phyloP scores from a whole-genome alignment of 2,329 filamentous ascomycete genomes.

The Hymenoscyphus fraxineus region DNA sequence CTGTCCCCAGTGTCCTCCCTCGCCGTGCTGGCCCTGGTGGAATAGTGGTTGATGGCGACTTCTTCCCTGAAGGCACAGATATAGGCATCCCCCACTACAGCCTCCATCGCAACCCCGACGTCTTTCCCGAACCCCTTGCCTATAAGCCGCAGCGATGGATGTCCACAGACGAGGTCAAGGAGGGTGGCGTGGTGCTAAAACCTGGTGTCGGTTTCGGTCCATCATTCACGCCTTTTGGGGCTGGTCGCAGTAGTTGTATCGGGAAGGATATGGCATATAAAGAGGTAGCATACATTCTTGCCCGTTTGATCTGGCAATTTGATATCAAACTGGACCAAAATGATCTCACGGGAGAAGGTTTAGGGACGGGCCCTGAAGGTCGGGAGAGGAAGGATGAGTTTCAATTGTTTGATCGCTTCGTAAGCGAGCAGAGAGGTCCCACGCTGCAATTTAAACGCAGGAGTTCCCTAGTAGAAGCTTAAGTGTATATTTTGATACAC shows the following conservation, averaged over 20 bases:
- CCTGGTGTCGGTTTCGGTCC: slow-evolving; percentile 10
- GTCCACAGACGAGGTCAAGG: background rate
- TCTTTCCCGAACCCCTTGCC: slow-evolving; percentile 36
- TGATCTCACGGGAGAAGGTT: slow-evolving; percentile 1
- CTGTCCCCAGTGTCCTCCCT: slow-evolving; percentile 41
- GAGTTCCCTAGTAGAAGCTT: no score
- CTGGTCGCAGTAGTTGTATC: slow-evolving; percentile 11
- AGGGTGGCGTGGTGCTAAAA: slow-evolving; percentile 11
- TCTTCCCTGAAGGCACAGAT: slow-evolving; percentile 31
- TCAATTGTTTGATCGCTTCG: background rate
- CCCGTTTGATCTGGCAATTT: slow-evolving; percentile 4
- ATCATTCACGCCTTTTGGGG: slow-evolving; percentile 13
- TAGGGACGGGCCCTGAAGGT: background rate
- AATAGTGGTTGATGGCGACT: slow-evolving; percentile 24
- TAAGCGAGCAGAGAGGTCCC: background rate
- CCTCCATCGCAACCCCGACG: slow-evolving; percentile 24
- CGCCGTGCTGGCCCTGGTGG: slow-evolving; percentile 38
- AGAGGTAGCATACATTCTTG: slow-evolving; percentile 14
- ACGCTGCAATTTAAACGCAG: background rate
- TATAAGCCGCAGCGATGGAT: slow-evolving; percentile 20
- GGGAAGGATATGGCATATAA: slow-evolving; percentile 15
- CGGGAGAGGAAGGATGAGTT: slow-evolving; percentile 2
- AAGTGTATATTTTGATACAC: no score
- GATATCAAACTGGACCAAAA: slow-evolving; percentile 6
- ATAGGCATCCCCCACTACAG: slow-evolving; percentile 39